Base-by-base conservation (phyloP, 2,329 filamentous ascomycete species). In the Fusarium transvaalense region DNA sequence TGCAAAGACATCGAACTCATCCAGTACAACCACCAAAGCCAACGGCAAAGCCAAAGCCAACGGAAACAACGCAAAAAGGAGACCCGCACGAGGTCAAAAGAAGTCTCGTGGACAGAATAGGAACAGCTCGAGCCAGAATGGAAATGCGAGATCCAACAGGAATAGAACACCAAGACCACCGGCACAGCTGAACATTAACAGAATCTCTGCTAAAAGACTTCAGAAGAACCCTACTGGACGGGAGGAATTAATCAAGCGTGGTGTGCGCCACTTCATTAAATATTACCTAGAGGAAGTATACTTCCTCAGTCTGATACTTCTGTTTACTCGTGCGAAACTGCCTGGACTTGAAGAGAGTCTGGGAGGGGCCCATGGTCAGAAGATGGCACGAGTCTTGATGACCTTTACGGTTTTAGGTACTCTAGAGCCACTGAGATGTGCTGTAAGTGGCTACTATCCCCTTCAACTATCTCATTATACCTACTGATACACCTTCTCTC, bases 331-430 rank as follows among this genome's bases (percentile, higher is more conserved):
- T 25, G 23, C 35, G 17, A 19, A 53, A 12, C 42, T 67, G 17
- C 41, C 61, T 27, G 52, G 43, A 10, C 25, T 62, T 15, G 39
- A 41, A 7, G 14, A 39, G 15, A 21, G 21, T 31, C 27, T 14
- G 9, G 47, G 27, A n/a, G 35, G 39, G 17, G 25, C 12, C 15
- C n/a, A 21, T 31, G 25, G 51, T 29, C 46, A 48, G 32, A 53
- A 39, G 56, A 19, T 50, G 35, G 55, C 45, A 5, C 71, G 67
- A 23, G 46, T 68, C 29, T 23, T 75, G n/a, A 43, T 57, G 12
- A 62, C 56, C 43, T 75, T 71, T 50, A 51, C 64, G 17, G 34
- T 66, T 6, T 46, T 75, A 15, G 74, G 73, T 21, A 71, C 61
- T 10, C 12, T 73, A 27, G 74, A 75, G 51, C 68, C 74, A 7